phyloP scores from a whole-genome alignment of 1,284 basidiomycete genomes.

The Mycena citricolor region DNA sequence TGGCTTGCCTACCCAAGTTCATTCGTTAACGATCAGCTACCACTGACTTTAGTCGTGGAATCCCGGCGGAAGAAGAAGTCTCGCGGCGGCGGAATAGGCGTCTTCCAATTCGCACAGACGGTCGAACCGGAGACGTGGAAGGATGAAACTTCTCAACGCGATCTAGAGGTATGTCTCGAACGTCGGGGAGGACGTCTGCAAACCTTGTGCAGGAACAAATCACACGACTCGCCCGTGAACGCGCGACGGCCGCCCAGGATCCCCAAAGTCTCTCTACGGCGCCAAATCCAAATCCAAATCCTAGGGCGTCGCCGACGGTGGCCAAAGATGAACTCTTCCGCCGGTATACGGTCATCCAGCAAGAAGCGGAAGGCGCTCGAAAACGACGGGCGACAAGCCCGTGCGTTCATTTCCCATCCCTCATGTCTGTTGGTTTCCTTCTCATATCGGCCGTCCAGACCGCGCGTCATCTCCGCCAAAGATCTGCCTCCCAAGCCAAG shows the following conservation, averaged over 20 bases:
- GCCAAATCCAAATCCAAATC: background rate
- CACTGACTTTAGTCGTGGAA: constrained; percentile 69
- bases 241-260: constrained; percentile 12
- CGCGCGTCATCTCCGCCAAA: constrained; percentile 54
- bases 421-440: constrained; percentile 2
- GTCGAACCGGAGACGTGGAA: constrained; percentile 70
- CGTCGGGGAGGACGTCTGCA: background rate
- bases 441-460: constrained; percentile 35
- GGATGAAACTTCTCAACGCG: constrained; percentile 52
- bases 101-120: constrained; percentile 78
- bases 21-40: constrained; percentile 15
- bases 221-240: constrained; percentile 43
- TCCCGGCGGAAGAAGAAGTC: constrained; percentile 61
- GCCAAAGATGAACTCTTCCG: constrained; percentile 26
- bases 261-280: no score
- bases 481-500: constrained; percentile 39
- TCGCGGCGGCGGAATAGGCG: constrained; percentile 49
- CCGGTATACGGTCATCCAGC: constrained; percentile 47
- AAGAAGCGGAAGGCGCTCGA: constrained; percentile 27
- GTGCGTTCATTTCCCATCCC: no score
- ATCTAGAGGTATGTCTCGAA: constrained; percentile 60
- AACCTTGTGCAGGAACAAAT: constrained; percentile 45
- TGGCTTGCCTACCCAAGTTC: constrained; percentile 15
- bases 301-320: constrained; percentile 12
- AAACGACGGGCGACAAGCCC: constrained; percentile 31